These are phyloP conservation scores for Lupinus albus DNA, from an alignment of 306 rosid genomes.

Conservation along the genomic window DNA sequence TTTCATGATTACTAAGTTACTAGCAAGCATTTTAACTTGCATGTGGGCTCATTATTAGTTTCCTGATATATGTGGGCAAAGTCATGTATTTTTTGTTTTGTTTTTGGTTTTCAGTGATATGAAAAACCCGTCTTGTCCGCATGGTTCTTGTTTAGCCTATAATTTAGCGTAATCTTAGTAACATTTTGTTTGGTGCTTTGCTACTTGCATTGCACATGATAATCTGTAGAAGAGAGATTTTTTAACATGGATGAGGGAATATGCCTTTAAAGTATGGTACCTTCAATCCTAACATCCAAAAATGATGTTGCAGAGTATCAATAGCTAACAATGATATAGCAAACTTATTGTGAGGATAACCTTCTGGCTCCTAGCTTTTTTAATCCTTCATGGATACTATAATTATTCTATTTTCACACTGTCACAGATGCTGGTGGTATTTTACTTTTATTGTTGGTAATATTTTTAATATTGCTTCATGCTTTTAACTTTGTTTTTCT, in stretches of 20 bases:
- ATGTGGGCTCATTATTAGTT: constrained; percentile 14
- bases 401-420: background rate
- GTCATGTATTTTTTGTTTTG: background rate
- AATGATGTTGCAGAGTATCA: constrained; percentile 17
- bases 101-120: background rate
- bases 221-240: background rate
- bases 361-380: background rate
- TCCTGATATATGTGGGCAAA: constrained; percentile 4
- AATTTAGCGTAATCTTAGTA: background rate
- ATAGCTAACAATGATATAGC: constrained; percentile 1
- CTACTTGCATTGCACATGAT: constrained; percentile 8
- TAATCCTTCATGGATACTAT: background rate
- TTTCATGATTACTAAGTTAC: constrained; percentile 12
- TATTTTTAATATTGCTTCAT: background rate
- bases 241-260: constrained; percentile 5
- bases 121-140: background rate
- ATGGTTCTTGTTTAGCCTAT: background rate
- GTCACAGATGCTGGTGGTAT: background rate
- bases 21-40: constrained; percentile 4
- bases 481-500: background rate
- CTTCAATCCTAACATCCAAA: background rate
- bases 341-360: constrained; percentile 8
- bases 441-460: background rate
- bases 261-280: background rate
- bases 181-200: constrained; percentile 18